These are phyloP conservation scores for Diaporthe sp. DNA, from an alignment of 2,329 filamentous ascomycete genomes.

Conservation along the genomic window DNA sequence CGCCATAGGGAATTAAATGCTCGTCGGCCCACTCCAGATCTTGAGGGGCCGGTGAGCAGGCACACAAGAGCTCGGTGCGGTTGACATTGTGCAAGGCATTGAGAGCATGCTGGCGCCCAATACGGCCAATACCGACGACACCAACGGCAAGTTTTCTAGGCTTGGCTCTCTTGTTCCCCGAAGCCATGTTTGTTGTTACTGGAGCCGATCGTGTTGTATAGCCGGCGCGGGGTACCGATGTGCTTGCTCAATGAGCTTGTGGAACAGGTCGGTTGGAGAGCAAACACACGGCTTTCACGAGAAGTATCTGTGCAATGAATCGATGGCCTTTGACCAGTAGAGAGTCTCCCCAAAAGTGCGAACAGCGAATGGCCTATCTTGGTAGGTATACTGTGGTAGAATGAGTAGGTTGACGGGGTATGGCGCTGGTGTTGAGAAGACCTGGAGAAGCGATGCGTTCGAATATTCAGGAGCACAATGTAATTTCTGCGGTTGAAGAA, in stretches of 20 bases:
- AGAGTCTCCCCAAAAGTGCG: too few relatives aligned
- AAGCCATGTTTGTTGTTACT: background rate
- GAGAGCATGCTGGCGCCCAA: slow-evolving; percentile 64
- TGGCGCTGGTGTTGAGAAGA: background rate
- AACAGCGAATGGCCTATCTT: too few relatives aligned
- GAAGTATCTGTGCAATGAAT: background rate
- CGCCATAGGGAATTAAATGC: slow-evolving; percentile 58
- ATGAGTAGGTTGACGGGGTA: background rate
- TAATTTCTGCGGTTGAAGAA: background rate
- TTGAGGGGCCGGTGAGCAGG: slow-evolving; percentile 12
- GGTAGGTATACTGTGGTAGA: too few relatives aligned
- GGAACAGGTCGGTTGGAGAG: background rate
- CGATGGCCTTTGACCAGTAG: background rate
- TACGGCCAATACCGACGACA: slow-evolving; percentile 59
- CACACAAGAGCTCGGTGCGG: slow-evolving; percentile 21
- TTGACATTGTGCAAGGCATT: slow-evolving; percentile 50
- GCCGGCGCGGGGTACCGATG: background rate
- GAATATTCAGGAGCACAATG: background rate
- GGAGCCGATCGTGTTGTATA: background rate
- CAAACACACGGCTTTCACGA: background rate
- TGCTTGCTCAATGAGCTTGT: background rate
- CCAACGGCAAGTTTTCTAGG: background rate
- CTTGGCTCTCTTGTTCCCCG: background rate
- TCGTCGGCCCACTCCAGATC: slow-evolving; percentile 57
- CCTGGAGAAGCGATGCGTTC: too few relatives aligned